These are phyloP conservation scores for Diplodia mutila DNA, from an alignment of 2,329 filamentous ascomycete genomes.

Conservation along the genomic window DNA sequence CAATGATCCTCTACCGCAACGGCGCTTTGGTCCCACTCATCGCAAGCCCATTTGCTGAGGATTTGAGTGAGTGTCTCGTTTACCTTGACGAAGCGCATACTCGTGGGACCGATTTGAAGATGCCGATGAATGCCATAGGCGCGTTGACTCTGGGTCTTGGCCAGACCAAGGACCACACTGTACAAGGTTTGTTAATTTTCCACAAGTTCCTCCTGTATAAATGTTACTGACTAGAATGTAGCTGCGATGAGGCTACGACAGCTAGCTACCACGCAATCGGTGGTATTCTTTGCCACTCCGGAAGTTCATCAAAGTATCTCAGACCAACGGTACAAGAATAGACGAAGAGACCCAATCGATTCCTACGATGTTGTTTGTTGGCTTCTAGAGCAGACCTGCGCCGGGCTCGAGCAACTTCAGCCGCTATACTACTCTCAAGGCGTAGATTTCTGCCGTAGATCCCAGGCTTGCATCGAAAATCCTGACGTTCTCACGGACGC, in stretches of 20 bases:
- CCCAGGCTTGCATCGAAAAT: constrained; percentile 53
- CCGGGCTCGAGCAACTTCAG: constrained; percentile 61
- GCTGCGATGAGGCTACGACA: constrained; percentile 69
- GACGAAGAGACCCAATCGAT: constrained; percentile 36
- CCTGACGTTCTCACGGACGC: constrained; percentile 46
- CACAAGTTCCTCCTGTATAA: background rate
- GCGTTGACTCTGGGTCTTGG: constrained; percentile 61
- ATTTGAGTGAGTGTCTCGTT: constrained; percentile 57
- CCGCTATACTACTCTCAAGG: constrained; percentile 65
- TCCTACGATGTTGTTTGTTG: constrained; percentile 61
- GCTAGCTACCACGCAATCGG: constrained; percentile 27
- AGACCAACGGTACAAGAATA: constrained; percentile 46
- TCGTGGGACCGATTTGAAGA: constrained; percentile 62
- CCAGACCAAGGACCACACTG: constrained; percentile 64
- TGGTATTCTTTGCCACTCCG: constrained; percentile 9
- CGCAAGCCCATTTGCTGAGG: constrained; percentile 59
- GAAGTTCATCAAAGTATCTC: constrained; percentile 65
- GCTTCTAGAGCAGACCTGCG: constrained; percentile 68
- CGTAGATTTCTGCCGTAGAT: constrained; percentile 61
- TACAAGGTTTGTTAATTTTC: constrained; percentile 55
- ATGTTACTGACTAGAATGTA: constrained; percentile 34
- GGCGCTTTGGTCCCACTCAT: constrained; percentile 50
- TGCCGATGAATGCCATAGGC: constrained; percentile 53
- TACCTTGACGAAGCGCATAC: constrained; percentile 67
- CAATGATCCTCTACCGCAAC: constrained; percentile 50